These are phyloP conservation scores for Debaryomyces tyrocola DNA, from an alignment of 805 yeast genomes.

Conservation along the genomic window DNA sequence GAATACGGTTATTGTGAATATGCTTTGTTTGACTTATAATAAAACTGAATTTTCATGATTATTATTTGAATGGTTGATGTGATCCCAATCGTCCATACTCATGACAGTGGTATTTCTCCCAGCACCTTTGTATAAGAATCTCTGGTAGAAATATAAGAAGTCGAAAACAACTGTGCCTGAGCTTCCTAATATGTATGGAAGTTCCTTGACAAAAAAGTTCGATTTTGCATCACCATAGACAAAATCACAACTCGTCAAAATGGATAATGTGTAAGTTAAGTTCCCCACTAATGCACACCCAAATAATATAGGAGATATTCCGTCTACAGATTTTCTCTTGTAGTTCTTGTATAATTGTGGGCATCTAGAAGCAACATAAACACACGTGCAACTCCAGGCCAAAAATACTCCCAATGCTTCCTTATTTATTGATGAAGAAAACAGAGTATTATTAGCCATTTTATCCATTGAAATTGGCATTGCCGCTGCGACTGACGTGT, in stretches of 20 bases:
- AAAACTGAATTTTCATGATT: neutral
- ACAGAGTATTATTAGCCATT: neutral
- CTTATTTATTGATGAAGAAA: neutral
- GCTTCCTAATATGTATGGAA: constrained; percentile 83
- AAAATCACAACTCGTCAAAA: constrained; percentile 63
- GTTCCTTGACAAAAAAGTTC: constrained; percentile 61
- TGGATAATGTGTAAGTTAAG: constrained; percentile 71
- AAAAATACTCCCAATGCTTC: constrained; percentile 26
- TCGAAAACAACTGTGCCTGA: constrained; percentile 85
- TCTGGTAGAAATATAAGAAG: constrained; percentile 64
- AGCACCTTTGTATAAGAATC: constrained; percentile 31
- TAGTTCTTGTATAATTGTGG: constrained; percentile 85
- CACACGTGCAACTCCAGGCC: constrained; percentile 79
- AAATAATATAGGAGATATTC: constrained; percentile 78
- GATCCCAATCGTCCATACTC: constrained; percentile 19
- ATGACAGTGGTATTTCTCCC: constrained; percentile 20
- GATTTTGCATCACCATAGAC: constrained; percentile 28
- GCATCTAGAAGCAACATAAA: constrained; percentile 75
- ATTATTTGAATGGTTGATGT: neutral
- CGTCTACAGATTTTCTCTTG: constrained; percentile 78
- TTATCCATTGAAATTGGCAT: constrained; percentile 5
- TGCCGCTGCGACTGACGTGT: constrained; percentile 10
- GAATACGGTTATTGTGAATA: no score
- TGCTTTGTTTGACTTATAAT: neutral
- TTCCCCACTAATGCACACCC: constrained; percentile 80